Evolutionary conservation across 2,329 filamentous ascomycete species (phyloP).

Genomic region (Verticillium longisporum): DNA sequence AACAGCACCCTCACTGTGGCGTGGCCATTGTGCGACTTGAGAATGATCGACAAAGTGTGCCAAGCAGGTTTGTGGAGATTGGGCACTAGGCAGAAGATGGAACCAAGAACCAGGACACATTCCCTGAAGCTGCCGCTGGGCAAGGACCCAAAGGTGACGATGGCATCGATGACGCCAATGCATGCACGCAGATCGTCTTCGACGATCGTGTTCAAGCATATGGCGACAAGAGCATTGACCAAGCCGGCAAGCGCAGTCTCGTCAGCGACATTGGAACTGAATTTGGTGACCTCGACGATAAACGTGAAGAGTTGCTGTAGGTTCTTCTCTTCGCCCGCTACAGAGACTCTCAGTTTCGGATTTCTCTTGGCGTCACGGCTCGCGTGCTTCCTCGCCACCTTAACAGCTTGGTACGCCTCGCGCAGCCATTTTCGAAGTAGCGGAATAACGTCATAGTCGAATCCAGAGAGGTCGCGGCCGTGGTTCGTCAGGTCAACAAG

Average conservation of each 20-base stretch:
- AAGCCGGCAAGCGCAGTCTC: constrained; percentile 55
- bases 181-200: constrained; percentile 60
- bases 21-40: constrained; percentile 67
- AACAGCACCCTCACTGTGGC: constrained; percentile 60
- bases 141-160: constrained; percentile 67
- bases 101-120: constrained; percentile 65
- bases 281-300: constrained; percentile 64
- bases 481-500: constrained; percentile 54
- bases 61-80: constrained; percentile 58
- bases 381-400: constrained; percentile 41
- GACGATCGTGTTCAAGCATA: constrained; percentile 61
- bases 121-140: constrained; percentile 55
- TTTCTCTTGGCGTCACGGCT: constrained; percentile 30
- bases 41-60: constrained; percentile 64
- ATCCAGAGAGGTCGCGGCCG: constrained; percentile 57
- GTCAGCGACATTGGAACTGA: constrained; percentile 63
- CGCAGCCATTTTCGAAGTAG: constrained; percentile 56
- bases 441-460: constrained; percentile 60
- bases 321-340: constrained; percentile 51
- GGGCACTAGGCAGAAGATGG: constrained; percentile 61
- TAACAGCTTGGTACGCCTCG: constrained; percentile 46
- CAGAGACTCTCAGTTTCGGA: constrained; percentile 30
- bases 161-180: constrained; percentile 60
- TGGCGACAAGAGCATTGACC: constrained; percentile 55
- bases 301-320: constrained; percentile 59